Evolutionary conservation across 495 filamentous ascomycete species (phyloP).

Genomic region (Neurospora sp.): DNA sequence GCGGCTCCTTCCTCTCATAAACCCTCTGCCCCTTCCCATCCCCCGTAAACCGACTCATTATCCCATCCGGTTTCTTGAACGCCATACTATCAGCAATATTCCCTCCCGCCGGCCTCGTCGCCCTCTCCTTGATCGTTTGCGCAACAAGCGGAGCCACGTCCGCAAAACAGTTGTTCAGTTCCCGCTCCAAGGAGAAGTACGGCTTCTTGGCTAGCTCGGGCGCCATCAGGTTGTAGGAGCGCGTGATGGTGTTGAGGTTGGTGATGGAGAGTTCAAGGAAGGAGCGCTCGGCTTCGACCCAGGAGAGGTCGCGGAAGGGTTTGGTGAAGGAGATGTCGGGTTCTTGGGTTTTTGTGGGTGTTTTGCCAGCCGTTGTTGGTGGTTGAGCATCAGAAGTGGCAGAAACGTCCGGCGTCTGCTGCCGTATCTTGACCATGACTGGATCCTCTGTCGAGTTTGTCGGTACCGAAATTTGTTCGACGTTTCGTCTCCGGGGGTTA

Average conservation of each 20-base stretch:
- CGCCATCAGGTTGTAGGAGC: constrained; percentile 92
- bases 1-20: constrained; percentile 58
- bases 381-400: too few species aligned
- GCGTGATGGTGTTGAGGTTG: constrained; percentile 67
- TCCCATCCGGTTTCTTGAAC: constrained; percentile 12
- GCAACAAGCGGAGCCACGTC: constrained; percentile 74
- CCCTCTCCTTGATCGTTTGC: constrained; percentile 59
- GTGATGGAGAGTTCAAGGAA: constrained; percentile 74
- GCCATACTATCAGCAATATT: constrained; percentile 23
- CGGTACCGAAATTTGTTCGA: constrained; percentile 38
- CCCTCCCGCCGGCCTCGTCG: constrained; percentile 34
- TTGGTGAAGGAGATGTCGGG: constrained; percentile 20
- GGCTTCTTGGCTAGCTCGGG: constrained; percentile 88
- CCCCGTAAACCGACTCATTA: constrained; percentile 34
- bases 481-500: constrained; percentile 38
- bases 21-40: constrained; percentile 45
- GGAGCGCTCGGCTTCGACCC: constrained; percentile 59
- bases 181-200: constrained; percentile 76
- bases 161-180: constrained; percentile 70
- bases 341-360: background rate
- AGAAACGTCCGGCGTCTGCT: constrained; percentile 9
- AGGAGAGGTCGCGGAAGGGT: constrained; percentile 56
- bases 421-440: constrained; percentile 36
- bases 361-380: too few species aligned
- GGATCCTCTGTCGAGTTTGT: constrained; percentile 38